Evolutionary conservation across 441 rosid species (phyloP), one percentile per base, ranked within the genome.

Genomic region (Croton laevigatus): DNA sequence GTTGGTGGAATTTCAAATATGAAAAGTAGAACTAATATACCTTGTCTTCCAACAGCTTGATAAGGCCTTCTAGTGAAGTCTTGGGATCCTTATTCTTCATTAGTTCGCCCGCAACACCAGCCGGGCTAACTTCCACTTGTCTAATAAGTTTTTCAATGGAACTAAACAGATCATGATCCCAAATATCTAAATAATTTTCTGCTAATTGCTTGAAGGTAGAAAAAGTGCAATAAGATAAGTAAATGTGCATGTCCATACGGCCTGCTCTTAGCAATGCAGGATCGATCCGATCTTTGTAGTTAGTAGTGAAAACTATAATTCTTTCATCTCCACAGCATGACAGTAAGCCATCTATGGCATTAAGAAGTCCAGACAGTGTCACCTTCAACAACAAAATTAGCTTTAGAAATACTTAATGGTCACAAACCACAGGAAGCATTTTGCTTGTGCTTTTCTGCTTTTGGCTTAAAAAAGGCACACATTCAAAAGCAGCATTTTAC

Each of bases 261-360:
- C 87, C 87, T 0, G 87, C 75, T 57, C 85, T 70, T 32, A 80
- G 65, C 72, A 84, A 48, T 0, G 85, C 85, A 4, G 80, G 75
- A 38, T 84, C 85, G 0, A 84, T 60, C n/a, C 71, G 65, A 44
- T 84, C 87, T 62, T 52, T 84, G 59, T 73, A 75, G 59, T 84
- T 84, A 0, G 87, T 83, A 6, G 85, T 83, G 77, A 83, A 81
- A 22, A 83, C 34, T 1, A 76, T 72, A 52, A 81, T 76, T 73
- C 82, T 72, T 65, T 74, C 84, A 5, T 81, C 82, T n/a, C 84
- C 87, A 62, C 87, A 78, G 70, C 84, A 77, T 0, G 84, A 78
- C 65, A 73, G 53, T 8, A 84, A 65, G 10, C 87, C 87, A 63
- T 84, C 87, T 5, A 81, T 78, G 32, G 78, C 78, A 53, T 84